Evolutionary conservation across 305 asterid genomes (phyloP).

Genomic region (Fraxinus angustifolia): DNA sequence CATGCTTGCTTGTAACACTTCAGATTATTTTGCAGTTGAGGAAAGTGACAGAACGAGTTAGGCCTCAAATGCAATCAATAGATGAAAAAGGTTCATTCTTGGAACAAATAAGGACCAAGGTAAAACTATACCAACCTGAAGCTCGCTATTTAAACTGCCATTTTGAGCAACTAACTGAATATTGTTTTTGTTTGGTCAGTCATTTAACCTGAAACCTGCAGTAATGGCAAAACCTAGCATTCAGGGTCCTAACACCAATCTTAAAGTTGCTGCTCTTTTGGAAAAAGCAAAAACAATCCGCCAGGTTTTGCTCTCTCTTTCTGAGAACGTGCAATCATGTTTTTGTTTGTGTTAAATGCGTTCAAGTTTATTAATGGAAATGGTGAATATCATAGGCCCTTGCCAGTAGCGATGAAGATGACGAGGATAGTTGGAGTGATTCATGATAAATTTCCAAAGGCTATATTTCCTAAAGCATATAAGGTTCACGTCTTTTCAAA

Average conservation of each 20-base stretch:
- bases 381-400: conserved; percentile 31
- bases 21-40: conserved; percentile 56
- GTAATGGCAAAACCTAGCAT: conserved; percentile 60
- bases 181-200: conserved; percentile 40
- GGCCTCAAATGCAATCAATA: conserved; percentile 45
- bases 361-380: background rate
- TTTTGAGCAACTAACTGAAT: conserved; percentile 32
- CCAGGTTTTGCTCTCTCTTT: conserved; percentile 30
- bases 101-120: conserved; percentile 89
- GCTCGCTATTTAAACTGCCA: background rate
- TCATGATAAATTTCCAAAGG: conserved; percentile 19
- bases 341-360: background rate
- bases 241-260: conserved; percentile 72
- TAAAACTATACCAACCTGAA: conserved; percentile 24
- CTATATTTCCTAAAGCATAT: background rate
- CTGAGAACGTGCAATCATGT: background rate
- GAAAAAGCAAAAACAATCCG: conserved; percentile 53
- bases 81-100: conserved; percentile 70
- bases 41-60: conserved; percentile 64
- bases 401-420: conserved; percentile 52
- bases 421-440: conserved; percentile 42
- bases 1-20: conserved; percentile 18
- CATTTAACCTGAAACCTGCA: conserved; percentile 87
- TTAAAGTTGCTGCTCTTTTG: conserved; percentile 48
- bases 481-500: background rate